Base-by-base conservation (phyloP, 192 early-diverging fungal genomes). In the Coemansia sp. region DNA sequence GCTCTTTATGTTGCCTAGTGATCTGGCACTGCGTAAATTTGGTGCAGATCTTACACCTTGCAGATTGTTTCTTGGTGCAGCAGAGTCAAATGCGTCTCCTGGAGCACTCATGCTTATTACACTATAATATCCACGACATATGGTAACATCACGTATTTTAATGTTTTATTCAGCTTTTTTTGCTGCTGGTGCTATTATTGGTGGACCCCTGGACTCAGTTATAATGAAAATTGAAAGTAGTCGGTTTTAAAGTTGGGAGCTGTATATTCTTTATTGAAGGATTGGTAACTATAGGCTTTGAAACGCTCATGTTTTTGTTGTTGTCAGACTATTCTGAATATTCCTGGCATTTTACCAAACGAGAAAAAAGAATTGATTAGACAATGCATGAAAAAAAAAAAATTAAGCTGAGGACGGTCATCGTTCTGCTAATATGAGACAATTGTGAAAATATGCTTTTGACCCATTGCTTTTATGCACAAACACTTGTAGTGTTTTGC, bases 191-290 rank as follows among this genome's bases (percentile, higher is more conserved):
- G 68, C 74, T 4, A 70, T 76, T 22, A 71, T 76, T 29, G 68
- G 68, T 56, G 74, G 74, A 0, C 74, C 74, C 39, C 64, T 76
- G 11, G 74, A 64, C 36, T 57, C 74, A 17, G 68, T 64, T 19
- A 70, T 76, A 46, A 64, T 59, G 23, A 67, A 70, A 59, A 63
- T 76, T n/a, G 42, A 46, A 29, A 75, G 66, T 58, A 58, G 63
- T 14, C 32, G 17, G 52, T 69, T 75, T 33, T 4, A 24, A 8
- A 11, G 22, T 24, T 76, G 74, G 74, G 64, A n/a, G 67, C 55
- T 76, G 74, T 68, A 67, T 76, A 51, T 76, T 71, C 66, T 71
- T 76, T 22, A 67, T 76, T 22, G 68, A 76, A 27, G 74, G 74
- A n/a, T 46, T 76, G 57, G 52, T 63, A 2, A 76, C 74, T 5